Percentiles rank a stretch among this genome's conserved stretches.
phyloP scores from a whole-genome alignment of 192 early-diverging fungal species.

The Entomortierella beljakovae region DNA sequence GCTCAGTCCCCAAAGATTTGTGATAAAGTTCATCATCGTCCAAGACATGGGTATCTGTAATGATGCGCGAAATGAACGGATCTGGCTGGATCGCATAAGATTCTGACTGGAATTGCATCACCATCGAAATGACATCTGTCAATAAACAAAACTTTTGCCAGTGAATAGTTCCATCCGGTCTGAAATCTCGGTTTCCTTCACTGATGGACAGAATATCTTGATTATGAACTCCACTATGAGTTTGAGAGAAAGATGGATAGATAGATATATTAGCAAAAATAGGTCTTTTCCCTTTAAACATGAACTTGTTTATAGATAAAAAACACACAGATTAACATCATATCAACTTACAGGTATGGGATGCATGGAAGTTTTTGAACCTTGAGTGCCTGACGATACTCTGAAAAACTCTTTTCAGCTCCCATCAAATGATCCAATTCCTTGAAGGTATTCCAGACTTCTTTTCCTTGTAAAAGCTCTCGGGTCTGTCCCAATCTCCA shows the following conservation, averaged over 20 bases:
- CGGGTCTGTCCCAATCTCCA: constrained; percentile 73
- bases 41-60: constrained; percentile 47
- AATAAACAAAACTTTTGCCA: constrained; percentile 79
- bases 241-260: neutral
- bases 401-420: constrained; percentile 67
- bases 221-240: constrained; percentile 68
- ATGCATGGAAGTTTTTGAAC: constrained; percentile 71
- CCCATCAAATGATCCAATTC: constrained; percentile 78
- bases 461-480: constrained; percentile 59
- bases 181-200: constrained; percentile 75
- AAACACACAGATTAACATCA: neutral
- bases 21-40: constrained; percentile 56
- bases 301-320: neutral
- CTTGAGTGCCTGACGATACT: constrained; percentile 73
- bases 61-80: constrained; percentile 42
- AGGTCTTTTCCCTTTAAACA: too few species aligned
- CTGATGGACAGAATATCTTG: constrained; percentile 79
- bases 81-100: constrained; percentile 51
- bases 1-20: constrained; percentile 54
- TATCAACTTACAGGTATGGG: constrained; percentile 81
- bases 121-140: constrained; percentile 70
- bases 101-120: constrained; percentile 67
- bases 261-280: neutral
- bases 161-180: constrained; percentile 73
- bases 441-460: constrained; percentile 63